These are phyloP conservation scores for Gastrolobium villosum DNA, from an alignment of 306 rosid species.

Conservation along the genomic window DNA sequence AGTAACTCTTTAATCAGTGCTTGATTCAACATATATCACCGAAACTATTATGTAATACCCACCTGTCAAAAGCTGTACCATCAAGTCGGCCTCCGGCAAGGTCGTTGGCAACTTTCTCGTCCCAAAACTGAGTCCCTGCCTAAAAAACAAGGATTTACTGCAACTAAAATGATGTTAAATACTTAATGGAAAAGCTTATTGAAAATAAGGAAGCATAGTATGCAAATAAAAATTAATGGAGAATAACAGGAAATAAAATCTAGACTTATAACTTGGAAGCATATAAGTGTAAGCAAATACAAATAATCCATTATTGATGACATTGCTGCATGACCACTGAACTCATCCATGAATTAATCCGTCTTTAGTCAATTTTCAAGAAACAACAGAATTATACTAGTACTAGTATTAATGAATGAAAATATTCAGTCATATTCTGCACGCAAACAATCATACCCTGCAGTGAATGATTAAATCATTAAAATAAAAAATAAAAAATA, in stretches of 20 bases:
- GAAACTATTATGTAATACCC: conserved; percentile 40
- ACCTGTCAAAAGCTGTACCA: conserved; percentile 95
- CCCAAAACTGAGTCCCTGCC: conserved; percentile 99
- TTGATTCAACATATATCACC: conserved; percentile 27
- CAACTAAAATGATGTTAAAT: conserved; percentile 34
- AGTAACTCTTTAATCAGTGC: conserved; percentile 21
- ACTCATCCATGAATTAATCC: conserved; percentile 2
- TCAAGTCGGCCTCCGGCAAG: conserved; percentile 88
- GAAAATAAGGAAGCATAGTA: neutral
- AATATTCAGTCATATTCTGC: conserved; percentile 11
- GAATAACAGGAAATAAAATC: conserved; percentile 20
- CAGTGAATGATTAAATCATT: neutral
- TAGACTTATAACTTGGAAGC: conserved; percentile 6
- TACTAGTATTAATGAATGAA: conserved; percentile 28
- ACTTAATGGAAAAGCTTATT: conserved; percentile 17
- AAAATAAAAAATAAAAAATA: neutral
- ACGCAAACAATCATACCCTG: neutral
- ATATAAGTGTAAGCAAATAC: neutral
- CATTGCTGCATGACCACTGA: conserved; percentile 27
- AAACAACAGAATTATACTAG: conserved; percentile 9
- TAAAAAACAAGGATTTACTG: conserved; percentile 52
- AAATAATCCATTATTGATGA: conserved; percentile 26
- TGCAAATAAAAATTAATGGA: conserved; percentile 1
- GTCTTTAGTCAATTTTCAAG: conserved; percentile 11
- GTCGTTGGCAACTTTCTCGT: conserved; percentile 88